A percentile compares a stretch with the other conserved stretches of the same genome.
These are phyloP conservation scores for Trichoderma sp. DNA, from an alignment of 2,329 filamentous ascomycete species.

Conservation along the genomic window DNA sequence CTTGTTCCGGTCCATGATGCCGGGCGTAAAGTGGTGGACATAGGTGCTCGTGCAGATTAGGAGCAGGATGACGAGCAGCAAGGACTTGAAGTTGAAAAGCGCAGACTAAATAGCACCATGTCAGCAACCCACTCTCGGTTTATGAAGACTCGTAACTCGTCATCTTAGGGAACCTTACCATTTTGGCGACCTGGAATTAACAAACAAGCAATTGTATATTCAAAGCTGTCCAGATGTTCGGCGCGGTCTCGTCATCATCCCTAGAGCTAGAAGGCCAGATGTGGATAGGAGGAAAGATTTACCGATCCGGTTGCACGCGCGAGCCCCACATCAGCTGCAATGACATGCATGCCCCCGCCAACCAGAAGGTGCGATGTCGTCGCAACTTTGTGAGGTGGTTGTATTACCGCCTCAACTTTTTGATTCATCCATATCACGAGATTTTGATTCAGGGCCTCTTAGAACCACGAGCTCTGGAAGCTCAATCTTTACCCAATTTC, in stretches of 20 bases:
- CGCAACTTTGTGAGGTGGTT: neutral
- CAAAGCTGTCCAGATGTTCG: slow-evolving; percentile 17
- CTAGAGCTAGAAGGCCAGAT: slow-evolving; percentile 14
- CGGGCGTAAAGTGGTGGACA: slow-evolving; percentile 82
- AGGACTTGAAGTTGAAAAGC: slow-evolving; percentile 98
- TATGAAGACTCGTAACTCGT: neutral
- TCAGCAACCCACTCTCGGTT: neutral
- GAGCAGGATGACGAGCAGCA: slow-evolving; percentile 89
- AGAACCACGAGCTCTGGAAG: neutral
- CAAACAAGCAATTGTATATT: neutral
- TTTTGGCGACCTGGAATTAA: slow-evolving; percentile 21
- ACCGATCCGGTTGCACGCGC: slow-evolving; percentile 26
- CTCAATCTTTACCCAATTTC: too few species aligned
- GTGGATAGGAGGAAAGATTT: slow-evolving; percentile 38
- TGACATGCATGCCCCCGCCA: slow-evolving; percentile 13
- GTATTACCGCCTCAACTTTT: neutral
- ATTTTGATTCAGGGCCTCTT: neutral
- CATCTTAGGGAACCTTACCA: slow-evolving; percentile 25
- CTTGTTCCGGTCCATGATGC: slow-evolving; percentile 89
- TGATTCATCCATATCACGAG: neutral
- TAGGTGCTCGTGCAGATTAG: slow-evolving; percentile 96
- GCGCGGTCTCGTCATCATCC: slow-evolving; percentile 9
- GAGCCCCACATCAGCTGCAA: slow-evolving; percentile 4
- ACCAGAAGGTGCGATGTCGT: slow-evolving; percentile 11
- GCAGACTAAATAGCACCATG: slow-evolving; percentile 63